These are phyloP conservation scores for Fusarium goolgardi DNA, from an alignment of 2,329 filamentous ascomycete species.

Conservation along the genomic window DNA sequence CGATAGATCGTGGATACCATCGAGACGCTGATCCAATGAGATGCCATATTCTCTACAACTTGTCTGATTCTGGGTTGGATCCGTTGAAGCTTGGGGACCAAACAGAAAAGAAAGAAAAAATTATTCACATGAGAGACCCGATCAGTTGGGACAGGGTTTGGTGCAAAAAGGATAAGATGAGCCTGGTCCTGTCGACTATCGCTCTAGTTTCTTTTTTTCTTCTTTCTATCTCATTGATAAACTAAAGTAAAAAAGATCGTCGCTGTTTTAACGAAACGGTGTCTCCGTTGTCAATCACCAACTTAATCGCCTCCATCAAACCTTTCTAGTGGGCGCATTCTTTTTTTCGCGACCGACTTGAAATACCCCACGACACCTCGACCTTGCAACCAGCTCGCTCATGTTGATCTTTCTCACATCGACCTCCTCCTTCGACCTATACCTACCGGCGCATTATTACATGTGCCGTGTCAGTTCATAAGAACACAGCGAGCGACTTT, in stretches of 20 bases:
- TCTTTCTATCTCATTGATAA: conserved; percentile 7
- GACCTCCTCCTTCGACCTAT: conserved; percentile 17
- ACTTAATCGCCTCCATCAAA: conserved; percentile 30
- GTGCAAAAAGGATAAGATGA: conserved; percentile 15
- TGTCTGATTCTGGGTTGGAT: conserved; percentile 29
- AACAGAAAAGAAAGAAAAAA: conserved; percentile 25
- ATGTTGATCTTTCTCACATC: conserved; percentile 38
- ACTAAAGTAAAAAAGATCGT: conserved; percentile 18
- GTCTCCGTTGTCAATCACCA: conserved; percentile 23
- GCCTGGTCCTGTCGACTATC: conserved; percentile 7
- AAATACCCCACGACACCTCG: conserved; percentile 27
- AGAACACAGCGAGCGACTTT: conserved; percentile 68
- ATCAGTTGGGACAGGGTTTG: conserved; percentile 12
- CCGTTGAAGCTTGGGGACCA: background rate
- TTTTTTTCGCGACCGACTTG: background rate
- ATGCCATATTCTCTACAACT: conserved; percentile 22
- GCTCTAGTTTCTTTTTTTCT: conserved; percentile 5
- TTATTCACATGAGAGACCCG: conserved; percentile 39
- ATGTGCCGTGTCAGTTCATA: conserved; percentile 61
- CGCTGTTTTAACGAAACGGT: conserved; percentile 30
- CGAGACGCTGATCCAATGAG: conserved; percentile 13
- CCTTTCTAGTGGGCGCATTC: conserved; percentile 22
- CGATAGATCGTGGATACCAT: conserved; percentile 32
- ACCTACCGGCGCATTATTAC: conserved; percentile 52
- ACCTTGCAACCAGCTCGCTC: conserved; percentile 25